Evolutionary conservation across 106 monocot species (phyloP), one percentile per base, ranked within the genome.

Genomic region (Ottelia alismoides): DNA sequence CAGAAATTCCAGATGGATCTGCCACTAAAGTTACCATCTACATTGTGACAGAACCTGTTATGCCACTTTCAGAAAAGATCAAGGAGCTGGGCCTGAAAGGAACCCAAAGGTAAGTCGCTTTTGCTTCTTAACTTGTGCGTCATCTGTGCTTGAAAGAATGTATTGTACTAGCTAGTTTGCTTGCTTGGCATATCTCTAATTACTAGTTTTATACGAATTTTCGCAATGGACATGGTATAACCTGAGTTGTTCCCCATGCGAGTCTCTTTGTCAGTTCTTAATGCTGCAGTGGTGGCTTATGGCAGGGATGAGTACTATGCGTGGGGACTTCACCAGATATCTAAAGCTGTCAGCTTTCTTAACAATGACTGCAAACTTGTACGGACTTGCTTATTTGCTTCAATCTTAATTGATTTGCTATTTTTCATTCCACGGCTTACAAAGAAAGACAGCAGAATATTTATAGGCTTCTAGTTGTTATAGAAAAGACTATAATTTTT

Each of bases 361-460:
- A 94, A 94, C 70, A 94, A 94, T 70, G 93, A 94, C 44, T 94
- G 93, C 76, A 94, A 94, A 67, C 88, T 94, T 65, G 93, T 93
- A 80, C 48, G 74, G 25, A 26, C 31, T 55, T 66, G 30, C 55
- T 21, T 24, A 31, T 35, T n/a, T n/a, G n/a, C n/a, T n/a, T n/a
- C n/a, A n/a, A n/a, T n/a, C n/a, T n/a, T n/a, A n/a, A n/a, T n/a
- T n/a, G n/a, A n/a, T n/a, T n/a, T n/a, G n/a, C n/a, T n/a, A n/a
- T n/a, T n/a, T n/a, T n/a, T n/a, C n/a, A n/a, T n/a, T n/a, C n/a
- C n/a, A n/a, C n/a, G n/a, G n/a, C n/a, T n/a, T n/a, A n/a, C n/a
- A n/a, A n/a, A n/a, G n/a, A n/a, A n/a, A n/a, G n/a, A n/a, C n/a
- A n/a, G n/a, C n/a, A n/a, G n/a, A n/a, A n/a, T n/a, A n/a, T n/a